These are phyloP conservation scores for Acanthochlamys bracteata DNA, from an alignment of 106 monocot species.

Conservation along the genomic window DNA sequence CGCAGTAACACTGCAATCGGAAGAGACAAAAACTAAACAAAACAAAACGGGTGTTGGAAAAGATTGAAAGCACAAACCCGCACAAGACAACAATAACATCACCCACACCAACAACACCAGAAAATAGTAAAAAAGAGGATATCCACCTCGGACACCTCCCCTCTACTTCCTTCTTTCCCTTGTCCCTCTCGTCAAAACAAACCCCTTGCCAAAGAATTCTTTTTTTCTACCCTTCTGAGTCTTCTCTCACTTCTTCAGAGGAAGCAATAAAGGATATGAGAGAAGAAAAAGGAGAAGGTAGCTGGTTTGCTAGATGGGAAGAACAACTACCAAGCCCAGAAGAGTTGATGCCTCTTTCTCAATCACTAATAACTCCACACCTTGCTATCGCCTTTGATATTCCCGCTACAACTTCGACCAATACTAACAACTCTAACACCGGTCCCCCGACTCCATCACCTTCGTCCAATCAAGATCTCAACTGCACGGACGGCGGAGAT, in stretches of 20 bases:
- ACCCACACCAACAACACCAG: neutral
- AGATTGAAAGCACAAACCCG: too few relatives aligned
- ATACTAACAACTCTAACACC: neutral
- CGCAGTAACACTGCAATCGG: too few relatives aligned
- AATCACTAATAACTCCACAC: slow-evolving; percentile 71
- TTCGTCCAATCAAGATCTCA: slow-evolving; percentile 15
- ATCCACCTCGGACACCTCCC: slow-evolving; percentile 1
- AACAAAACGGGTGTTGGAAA: too few relatives aligned
- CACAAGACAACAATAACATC: too few relatives aligned
- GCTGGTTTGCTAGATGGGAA: slow-evolving; percentile 75
- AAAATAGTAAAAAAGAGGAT: neutral
- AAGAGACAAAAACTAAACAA: too few relatives aligned
- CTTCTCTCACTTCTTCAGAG: neutral
- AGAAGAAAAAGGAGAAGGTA: slow-evolving; percentile 45
- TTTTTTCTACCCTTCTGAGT: neutral
- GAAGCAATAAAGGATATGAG: neutral
- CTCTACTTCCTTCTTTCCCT: neutral
- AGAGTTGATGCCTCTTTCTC: slow-evolving; percentile 73
- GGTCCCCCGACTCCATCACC: neutral
- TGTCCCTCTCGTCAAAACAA: neutral
- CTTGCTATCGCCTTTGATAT: slow-evolving; percentile 84
- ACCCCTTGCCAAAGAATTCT: neutral
- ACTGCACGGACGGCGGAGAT: slow-evolving; percentile 19
- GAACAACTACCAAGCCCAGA: slow-evolving; percentile 75
- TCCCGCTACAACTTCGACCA: slow-evolving; percentile 6